phyloP scores from a whole-genome alignment of 257 asterid genomes.

The Solanum megistacrolobum region DNA sequence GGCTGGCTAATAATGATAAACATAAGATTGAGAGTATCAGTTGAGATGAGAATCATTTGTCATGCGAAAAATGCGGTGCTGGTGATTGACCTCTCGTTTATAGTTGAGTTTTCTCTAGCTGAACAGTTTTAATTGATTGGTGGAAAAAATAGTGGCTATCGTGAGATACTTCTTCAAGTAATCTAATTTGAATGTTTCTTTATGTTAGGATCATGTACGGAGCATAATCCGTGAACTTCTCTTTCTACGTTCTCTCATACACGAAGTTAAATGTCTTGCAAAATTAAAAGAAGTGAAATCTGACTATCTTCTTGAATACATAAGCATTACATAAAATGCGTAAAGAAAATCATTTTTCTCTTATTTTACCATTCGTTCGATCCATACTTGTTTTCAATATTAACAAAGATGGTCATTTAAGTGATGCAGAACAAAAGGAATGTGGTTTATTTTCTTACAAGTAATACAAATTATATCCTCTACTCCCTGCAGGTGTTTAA shows the following conservation, averaged over 20 bases:
- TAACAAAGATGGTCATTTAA: too few relatives aligned
- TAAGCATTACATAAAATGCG: neutral
- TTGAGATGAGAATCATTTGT: neutral
- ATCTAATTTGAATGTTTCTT: neutral
- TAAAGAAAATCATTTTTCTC: neutral
- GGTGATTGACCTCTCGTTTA: neutral
- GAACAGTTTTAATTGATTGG: neutral
- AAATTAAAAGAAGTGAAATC: neutral
- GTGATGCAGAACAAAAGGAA: neutral
- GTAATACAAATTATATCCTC: neutral
- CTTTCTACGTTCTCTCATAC: neutral
- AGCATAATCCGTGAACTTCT: neutral
- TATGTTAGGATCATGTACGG: neutral
- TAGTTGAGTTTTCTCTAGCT: neutral
- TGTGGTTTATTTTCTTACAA: neutral
- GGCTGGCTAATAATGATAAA: neutral
- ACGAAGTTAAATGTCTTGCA: neutral
- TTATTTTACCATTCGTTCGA: neutral
- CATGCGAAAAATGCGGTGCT: neutral
- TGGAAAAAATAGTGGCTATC: neutral
- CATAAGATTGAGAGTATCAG: neutral
- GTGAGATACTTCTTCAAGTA: neutral
- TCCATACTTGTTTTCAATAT: neutral
- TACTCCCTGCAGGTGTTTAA: constrained; percentile 1
- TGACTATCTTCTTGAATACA: neutral